Base-by-base conservation (phyloP, 2,329 filamentous ascomycete genomes). In the Pyricularia sp. region DNA sequence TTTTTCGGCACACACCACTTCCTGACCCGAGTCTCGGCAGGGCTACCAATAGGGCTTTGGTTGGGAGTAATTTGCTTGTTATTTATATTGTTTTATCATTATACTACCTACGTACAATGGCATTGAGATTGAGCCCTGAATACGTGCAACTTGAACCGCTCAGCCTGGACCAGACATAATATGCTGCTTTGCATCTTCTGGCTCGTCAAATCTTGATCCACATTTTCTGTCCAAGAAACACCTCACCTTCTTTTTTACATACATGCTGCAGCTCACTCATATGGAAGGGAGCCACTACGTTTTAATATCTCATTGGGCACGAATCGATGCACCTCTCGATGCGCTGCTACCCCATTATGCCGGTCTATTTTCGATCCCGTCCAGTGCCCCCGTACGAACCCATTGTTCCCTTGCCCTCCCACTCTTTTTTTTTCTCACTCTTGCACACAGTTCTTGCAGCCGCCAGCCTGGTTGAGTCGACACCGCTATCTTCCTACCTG, bases 221-320 rank as follows among this genome's bases (percentile, higher is more conserved):
- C 59, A 28, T 63, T 28, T 65, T 42, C 17, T 42, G 64, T 36
- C 30, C 30, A 65, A 65, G 30, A 33, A 65, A 63, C 59, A 63
- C 59, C 59, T 63, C 59, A 63, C 59, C 59, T 33, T 65, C 31
- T 65, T 65, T 65, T 65, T 67, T 68, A 61, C 31, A 59, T 61
- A 9, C 66, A 36, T 59, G 55, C 66, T 65, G 14, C 36, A 67
- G 50, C 23, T 50, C 70, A 70, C 69, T 71, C 70, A 65, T 28
- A n/a, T 26, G 23, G 33, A 59, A 11, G 68, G 42, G 68, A 66
- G 65, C 68, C 58, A 63, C 58, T 20, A 30, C 63, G 50, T 64
- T 65, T 69, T 30, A 64, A 55, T 63, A 28, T 64, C 59, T 67
- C 71, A 73, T 73, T 72, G 72, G 71, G 71, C 66, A 72, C 71